phyloP scores from a whole-genome alignment of 345 rosid species.

The Dimocarpus longan region DNA sequence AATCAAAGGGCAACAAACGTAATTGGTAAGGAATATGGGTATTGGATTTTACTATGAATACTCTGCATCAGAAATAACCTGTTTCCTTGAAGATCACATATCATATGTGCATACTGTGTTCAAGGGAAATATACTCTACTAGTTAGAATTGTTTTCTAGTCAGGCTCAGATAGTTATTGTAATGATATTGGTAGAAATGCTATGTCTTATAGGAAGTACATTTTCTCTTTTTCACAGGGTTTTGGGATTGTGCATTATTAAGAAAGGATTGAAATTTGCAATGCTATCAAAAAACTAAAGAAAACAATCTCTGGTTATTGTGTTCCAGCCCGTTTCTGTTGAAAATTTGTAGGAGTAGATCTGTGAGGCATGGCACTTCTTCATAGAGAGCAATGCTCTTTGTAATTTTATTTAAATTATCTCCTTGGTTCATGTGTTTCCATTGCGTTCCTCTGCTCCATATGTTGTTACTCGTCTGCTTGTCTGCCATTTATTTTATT shows the following conservation, averaged over 20 bases:
- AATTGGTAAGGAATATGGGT: conserved; percentile 49
- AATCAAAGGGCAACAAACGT: conserved; percentile 42
- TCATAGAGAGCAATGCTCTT: neutral
- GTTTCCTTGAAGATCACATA: neutral
- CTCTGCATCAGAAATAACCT: neutral
- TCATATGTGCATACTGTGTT: conserved; percentile 8
- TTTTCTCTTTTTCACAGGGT: neutral
- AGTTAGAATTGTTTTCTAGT: neutral
- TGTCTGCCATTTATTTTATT: neutral
- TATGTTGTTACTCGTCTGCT: neutral
- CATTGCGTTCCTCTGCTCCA: neutral
- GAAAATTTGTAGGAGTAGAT: neutral
- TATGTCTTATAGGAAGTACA: neutral
- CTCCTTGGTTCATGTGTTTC: neutral
- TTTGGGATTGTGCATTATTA: neutral
- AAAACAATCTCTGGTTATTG: neutral
- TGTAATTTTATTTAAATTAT: neutral
- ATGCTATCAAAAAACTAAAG: neutral
- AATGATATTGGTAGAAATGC: neutral
- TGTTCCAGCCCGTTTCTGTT: neutral
- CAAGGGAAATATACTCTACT: neutral
- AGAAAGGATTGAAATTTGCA: conserved; percentile 3
- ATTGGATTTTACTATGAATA: conserved; percentile 15
- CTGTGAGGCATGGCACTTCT: conserved; percentile 1
- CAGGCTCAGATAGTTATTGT: neutral